A percentile compares a stretch with the other conserved stretches of the same genome.
Conservation (phyloP, 2,329 filamentous ascomycete species). For the Bipolaris cookei region DNA sequence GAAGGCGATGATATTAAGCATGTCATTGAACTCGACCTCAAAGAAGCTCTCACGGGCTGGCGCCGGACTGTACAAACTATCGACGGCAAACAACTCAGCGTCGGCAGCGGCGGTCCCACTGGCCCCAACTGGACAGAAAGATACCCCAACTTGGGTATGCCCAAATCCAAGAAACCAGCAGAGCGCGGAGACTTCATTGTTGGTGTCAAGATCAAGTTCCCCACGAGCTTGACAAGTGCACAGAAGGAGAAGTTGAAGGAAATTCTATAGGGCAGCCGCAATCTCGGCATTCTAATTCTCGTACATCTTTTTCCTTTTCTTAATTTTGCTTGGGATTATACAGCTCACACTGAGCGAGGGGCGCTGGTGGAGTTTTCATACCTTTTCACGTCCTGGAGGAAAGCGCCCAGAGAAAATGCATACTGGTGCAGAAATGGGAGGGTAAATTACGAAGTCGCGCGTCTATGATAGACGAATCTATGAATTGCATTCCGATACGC, state of each 20-base stretch:
- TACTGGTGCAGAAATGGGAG: slow-evolving; percentile 4
- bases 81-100: slow-evolving; percentile 81
- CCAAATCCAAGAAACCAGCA: slow-evolving; percentile 84
- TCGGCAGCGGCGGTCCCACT: slow-evolving; percentile 83
- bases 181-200: slow-evolving; percentile 88
- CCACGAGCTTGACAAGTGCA: slow-evolving; percentile 71
- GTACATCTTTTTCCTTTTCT: slow-evolving; percentile 13
- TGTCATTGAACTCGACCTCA: slow-evolving; percentile 81
- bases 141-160: slow-evolving; percentile 91
- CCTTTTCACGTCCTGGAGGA: background rate
- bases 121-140: slow-evolving; percentile 80
- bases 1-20: slow-evolving; percentile 87
- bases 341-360: slow-evolving; percentile 19
- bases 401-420: background rate
- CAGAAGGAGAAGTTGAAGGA: slow-evolving; percentile 85
- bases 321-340: background rate
- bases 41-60: slow-evolving; percentile 96
- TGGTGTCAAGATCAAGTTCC: slow-evolving; percentile 92
- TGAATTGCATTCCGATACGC: background rate
- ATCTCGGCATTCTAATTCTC: slow-evolving; percentile 12
- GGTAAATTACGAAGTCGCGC: slow-evolving; percentile 13
- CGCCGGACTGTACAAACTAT: slow-evolving; percentile 89
- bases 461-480: slow-evolving; percentile 19
- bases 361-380: slow-evolving; percentile 27
- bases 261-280: slow-evolving; percentile 63